Conservation (phyloP, 2,329 filamentous ascomycete genomes). For the Cytospora mali region DNA sequence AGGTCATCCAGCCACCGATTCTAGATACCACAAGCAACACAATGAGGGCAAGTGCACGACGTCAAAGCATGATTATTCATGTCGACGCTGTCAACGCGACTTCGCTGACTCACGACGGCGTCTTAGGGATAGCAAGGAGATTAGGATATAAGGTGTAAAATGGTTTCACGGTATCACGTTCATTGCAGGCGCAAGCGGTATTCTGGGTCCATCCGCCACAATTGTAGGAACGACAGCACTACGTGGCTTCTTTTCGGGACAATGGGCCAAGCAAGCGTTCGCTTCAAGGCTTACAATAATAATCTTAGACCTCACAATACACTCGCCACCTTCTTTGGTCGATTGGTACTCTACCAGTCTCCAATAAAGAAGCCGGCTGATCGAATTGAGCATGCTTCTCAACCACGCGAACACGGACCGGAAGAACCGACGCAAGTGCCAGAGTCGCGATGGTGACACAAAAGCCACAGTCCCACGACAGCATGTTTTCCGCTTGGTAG, state of each 20-base stretch:
- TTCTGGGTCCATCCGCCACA: conserved; percentile 1
- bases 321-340: background rate
- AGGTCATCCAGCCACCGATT: background rate
- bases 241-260: conserved; percentile 6
- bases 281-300: background rate
- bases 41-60: background rate
- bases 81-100: background rate
- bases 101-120: background rate
- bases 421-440: background rate
- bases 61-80: background rate
- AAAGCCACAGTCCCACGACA: conserved; percentile 9
- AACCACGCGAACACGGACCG: background rate
- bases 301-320: conserved; percentile 11
- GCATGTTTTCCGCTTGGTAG: background rate
- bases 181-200: conserved; percentile 13
- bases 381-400: background rate
- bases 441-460: conserved; percentile 9
- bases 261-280: conserved; percentile 10
- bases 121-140: background rate
- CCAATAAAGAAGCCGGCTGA: background rate
- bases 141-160: background rate
- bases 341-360: background rate
- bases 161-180: conserved; percentile 7
- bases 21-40: background rate
- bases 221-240: conserved; percentile 20